Evolutionary conservation across 352 stramenopile species (phyloP).

Genomic region (Phytophthora fragariaefolia): DNA sequence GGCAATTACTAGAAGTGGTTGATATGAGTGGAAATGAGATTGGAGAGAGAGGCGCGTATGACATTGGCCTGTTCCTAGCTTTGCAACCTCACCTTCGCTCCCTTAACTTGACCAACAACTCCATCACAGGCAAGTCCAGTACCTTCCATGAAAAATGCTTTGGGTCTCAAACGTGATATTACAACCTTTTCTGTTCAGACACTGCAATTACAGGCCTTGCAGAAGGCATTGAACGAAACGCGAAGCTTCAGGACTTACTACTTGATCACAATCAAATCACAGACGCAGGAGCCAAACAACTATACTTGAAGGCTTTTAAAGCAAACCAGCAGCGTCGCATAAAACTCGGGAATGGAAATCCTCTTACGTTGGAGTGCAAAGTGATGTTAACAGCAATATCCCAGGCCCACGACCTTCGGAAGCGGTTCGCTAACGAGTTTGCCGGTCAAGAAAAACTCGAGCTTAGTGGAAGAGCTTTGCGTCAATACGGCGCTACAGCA

Average conservation of each 20-base stretch:
- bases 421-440: slow-evolving; percentile 58
- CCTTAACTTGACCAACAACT: slow-evolving; percentile 60
- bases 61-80: slow-evolving; percentile 54
- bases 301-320: slow-evolving; percentile 59
- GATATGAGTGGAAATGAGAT: slow-evolving; percentile 68
- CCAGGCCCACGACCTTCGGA: slow-evolving; percentile 60
- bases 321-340: slow-evolving; percentile 54
- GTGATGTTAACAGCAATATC: slow-evolving; percentile 59
- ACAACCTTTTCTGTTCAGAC: slow-evolving; percentile 35
- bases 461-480: slow-evolving; percentile 49
- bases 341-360: slow-evolving; percentile 45
- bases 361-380: slow-evolving; percentile 54
- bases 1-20: slow-evolving; percentile 46
- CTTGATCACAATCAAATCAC: slow-evolving; percentile 63
- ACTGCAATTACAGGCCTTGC: slow-evolving; percentile 43
- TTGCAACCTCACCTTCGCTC: slow-evolving; percentile 44
- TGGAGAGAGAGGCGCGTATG: slow-evolving; percentile 37
- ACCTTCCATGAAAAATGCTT: background rate
- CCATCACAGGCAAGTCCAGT: slow-evolving; percentile 49
- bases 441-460: slow-evolving; percentile 42
- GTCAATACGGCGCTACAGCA: slow-evolving; percentile 56
- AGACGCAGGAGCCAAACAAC: slow-evolving; percentile 47
- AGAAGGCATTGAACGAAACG: slow-evolving; percentile 53
- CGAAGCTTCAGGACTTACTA: slow-evolving; percentile 53
- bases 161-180: background rate